These are phyloP conservation scores for Ascochyta pisi DNA, from an alignment of 2,329 filamentous ascomycete genomes.

Conservation along the genomic window DNA sequence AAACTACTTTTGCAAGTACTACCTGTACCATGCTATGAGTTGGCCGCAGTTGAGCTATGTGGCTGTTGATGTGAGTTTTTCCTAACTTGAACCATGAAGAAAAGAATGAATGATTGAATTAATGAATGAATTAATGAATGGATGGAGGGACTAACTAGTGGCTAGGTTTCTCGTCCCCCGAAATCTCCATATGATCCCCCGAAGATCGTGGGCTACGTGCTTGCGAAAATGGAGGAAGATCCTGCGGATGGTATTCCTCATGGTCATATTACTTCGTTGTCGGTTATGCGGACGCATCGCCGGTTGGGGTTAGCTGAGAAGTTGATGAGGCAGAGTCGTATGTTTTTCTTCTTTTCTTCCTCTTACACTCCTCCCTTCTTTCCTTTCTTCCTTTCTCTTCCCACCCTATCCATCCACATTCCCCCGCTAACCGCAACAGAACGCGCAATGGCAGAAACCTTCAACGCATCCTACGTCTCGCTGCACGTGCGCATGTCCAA, in stretches of 20 bases:
- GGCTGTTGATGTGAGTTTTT: constrained; percentile 74
- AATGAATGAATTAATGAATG: no score
- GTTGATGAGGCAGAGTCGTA: constrained; percentile 90
- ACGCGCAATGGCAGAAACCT: constrained; percentile 95
- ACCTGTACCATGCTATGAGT: constrained; percentile 97
- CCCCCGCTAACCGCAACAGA: constrained; percentile 58
- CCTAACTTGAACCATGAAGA: not conserved
- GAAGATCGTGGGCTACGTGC: constrained; percentile 98
- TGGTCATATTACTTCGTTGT: constrained; percentile 94
- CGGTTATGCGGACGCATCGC: constrained; percentile 95
- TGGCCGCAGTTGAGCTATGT: constrained; percentile 98
- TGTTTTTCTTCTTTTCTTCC: constrained; percentile 46
- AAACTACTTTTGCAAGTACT: constrained; percentile 99
- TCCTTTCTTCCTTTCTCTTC: no score
- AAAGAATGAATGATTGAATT: no score
- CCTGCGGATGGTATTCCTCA: constrained; percentile 88
- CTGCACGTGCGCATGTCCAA: constrained; percentile 96
- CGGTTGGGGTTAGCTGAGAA: constrained; percentile 93
- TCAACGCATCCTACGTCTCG: constrained; percentile 88
- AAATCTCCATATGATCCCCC: constrained; percentile 86
- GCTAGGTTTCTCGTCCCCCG: constrained; percentile 72
- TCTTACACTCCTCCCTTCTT: not conserved
- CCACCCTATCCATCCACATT: not conserved
- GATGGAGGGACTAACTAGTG: no score
- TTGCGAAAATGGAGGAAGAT: constrained; percentile 99